Conservation (phyloP, 768 basidiomycete genomes). For the Imleria badia region DNA sequence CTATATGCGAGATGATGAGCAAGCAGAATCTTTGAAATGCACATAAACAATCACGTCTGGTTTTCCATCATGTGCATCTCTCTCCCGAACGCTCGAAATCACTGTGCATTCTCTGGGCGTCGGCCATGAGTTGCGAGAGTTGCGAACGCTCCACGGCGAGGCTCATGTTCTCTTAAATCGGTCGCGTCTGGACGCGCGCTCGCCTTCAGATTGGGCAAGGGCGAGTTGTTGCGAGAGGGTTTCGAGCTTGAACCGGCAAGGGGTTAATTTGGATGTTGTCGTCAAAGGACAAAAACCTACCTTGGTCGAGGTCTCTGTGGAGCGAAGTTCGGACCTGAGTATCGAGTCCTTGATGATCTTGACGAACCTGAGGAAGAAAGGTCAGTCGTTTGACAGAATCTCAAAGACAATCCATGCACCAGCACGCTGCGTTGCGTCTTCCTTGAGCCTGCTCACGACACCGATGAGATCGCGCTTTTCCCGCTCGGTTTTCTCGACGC, state of each 20-base stretch:
- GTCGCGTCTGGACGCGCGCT: slow-evolving; percentile 73
- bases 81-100: slow-evolving; percentile 82
- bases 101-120: slow-evolving; percentile 87
- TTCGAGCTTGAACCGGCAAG: slow-evolving; percentile 76
- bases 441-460: slow-evolving; percentile 79
- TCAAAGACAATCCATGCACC: slow-evolving; percentile 45
- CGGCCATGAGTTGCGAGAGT: slow-evolving; percentile 83
- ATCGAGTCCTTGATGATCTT: slow-evolving; percentile 69
- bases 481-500: slow-evolving; percentile 73
- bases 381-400: not conserved
- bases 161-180: slow-evolving; percentile 82
- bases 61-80: slow-evolving; percentile 73
- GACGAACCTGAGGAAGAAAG: slow-evolving; percentile 66
- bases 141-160: slow-evolving; percentile 81
- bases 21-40: not conserved
- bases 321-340: slow-evolving; percentile 69
- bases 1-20: slow-evolving; percentile 39
- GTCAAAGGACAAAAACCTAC: slow-evolving; percentile 35
- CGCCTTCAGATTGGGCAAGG: slow-evolving; percentile 72
- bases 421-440: slow-evolving; percentile 71
- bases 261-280: not conserved
- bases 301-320: slow-evolving; percentile 74
- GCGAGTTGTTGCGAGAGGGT: slow-evolving; percentile 79
- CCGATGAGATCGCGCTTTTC: slow-evolving; percentile 89
- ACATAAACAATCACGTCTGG: slow-evolving; percentile 60